Evolutionary conservation across 768 basidiomycete species (phyloP), one percentile per base, ranked within the genome.

Genomic region (Rubroboletus satanas): DNA sequence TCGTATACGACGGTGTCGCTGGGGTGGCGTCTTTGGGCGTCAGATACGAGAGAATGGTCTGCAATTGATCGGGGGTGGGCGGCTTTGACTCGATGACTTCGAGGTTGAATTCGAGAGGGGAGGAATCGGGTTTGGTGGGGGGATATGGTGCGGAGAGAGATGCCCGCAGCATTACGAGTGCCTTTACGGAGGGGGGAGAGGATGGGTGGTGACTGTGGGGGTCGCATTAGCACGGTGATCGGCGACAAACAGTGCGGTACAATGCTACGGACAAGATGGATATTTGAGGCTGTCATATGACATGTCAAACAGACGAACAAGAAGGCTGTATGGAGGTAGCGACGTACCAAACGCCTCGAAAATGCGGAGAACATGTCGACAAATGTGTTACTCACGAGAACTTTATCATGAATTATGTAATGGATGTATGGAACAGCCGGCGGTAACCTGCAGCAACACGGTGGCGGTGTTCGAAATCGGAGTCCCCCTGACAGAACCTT

Each of bases 31-130:
- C 61, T 21, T 58, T 42, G 1, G 69, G 54, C 0, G 60, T 26
- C 10, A 87, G 68, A 63, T 86, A 90, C 4, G 81, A 80, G 14
- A 87, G 63, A 41, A 91, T 90, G 14, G 81, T 84, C 31, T 71
- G 73, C 36, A 91, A 68, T 62, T 91, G 89, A 68, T 90, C 87
- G 0, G 80, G 50, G 0, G 80, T 90, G 3, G 89, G 89, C 0
- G 79, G 75, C 6, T 76, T 71, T 7, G 77, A 76, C 64, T 89
- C 87, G 42, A 91, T 73, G 26, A 91, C 83, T 51, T 88, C 83
- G 18, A 91, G 80, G 53, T 86, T 77, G 73, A 88, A 91, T 12
- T 79, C 70, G 15, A 91, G 79, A 0, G 89, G 85, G 4, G 75
- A 66, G 0, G 75, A 75, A 5, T 70, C 62, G 0, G 76, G 61